Percentiles rank a stretch among this genome's conserved stretches.
These are phyloP conservation scores for Herpetospermum pedunculosum DNA, from an alignment of 306 rosid genomes.

Conservation along the genomic window DNA sequence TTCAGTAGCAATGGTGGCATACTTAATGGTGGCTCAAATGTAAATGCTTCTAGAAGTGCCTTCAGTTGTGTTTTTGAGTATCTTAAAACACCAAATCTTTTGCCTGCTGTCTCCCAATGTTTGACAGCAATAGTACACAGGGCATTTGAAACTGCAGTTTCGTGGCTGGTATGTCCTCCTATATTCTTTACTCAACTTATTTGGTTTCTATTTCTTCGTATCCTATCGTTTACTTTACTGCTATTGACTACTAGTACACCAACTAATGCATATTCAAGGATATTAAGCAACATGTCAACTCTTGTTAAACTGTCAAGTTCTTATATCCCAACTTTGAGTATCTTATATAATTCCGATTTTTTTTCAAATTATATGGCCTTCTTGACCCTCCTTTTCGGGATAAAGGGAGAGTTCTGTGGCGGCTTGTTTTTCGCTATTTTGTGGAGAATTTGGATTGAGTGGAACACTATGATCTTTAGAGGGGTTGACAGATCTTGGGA, in stretches of 20 bases:
- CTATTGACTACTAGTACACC: neutral
- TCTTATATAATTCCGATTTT: neutral
- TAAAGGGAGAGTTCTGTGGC: neutral
- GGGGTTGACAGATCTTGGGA: neutral
- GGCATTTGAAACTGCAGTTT: constrained; percentile 79
- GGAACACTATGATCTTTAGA: neutral
- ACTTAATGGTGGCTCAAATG: constrained; percentile 62
- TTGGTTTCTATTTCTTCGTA: neutral
- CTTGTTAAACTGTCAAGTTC: neutral
- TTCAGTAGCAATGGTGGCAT: constrained; percentile 94
- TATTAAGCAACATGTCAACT: neutral
- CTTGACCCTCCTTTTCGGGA: neutral
- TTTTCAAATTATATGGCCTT: neutral
- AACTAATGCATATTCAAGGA: neutral
- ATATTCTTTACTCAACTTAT: neutral
- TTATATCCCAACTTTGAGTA: neutral
- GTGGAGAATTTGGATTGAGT: neutral
- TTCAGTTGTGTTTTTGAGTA: constrained; percentile 92
- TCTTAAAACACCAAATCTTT: constrained; percentile 86
- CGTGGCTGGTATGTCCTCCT: constrained; percentile 60
- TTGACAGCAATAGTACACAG: constrained; percentile 82
- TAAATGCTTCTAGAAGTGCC: constrained; percentile 72
- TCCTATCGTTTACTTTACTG: neutral
- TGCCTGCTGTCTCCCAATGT: constrained; percentile 95
- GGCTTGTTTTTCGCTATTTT: neutral